phyloP scores from a whole-genome alignment of 2,329 filamentous ascomycete species.

The Monosporascus sp. region DNA sequence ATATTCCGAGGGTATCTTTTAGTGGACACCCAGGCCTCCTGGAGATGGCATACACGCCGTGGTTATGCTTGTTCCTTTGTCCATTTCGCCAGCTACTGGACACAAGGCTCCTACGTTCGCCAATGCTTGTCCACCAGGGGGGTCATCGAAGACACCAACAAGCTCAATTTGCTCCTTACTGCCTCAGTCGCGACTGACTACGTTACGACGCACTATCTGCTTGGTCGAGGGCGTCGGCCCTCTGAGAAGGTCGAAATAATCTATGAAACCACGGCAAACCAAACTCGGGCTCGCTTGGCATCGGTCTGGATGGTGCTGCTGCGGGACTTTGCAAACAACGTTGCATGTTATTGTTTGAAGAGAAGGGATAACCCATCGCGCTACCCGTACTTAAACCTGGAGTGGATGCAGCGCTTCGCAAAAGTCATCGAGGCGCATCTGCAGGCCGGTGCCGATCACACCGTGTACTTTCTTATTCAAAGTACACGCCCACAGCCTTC shows the following conservation, averaged over 20 bases:
- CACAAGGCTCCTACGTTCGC: neutral
- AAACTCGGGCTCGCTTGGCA: neutral
- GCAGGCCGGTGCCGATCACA: neutral
- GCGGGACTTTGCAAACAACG: neutral
- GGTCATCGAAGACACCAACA: neutral
- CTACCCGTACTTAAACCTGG: too few species aligned
- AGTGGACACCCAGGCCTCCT: neutral
- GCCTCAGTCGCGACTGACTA: neutral
- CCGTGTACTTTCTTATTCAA: neutral
- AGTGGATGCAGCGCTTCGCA: neutral
- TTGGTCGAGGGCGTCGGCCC: neutral
- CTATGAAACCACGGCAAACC: neutral
- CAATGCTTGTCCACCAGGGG: neutral
- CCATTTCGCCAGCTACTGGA: neutral
- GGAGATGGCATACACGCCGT: neutral
- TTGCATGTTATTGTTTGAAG: neutral
- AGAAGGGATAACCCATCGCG: too few species aligned
- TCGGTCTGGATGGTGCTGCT: neutral
- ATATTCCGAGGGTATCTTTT: too few species aligned
- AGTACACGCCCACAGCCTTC: neutral
- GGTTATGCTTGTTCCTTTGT: neutral
- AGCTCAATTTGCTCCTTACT: neutral
- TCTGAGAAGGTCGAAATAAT: neutral
- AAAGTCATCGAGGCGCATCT: neutral
- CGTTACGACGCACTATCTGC: neutral